Base-by-base conservation (phyloP, 139 green algal genomes). In the Trebouxia sp. region DNA sequence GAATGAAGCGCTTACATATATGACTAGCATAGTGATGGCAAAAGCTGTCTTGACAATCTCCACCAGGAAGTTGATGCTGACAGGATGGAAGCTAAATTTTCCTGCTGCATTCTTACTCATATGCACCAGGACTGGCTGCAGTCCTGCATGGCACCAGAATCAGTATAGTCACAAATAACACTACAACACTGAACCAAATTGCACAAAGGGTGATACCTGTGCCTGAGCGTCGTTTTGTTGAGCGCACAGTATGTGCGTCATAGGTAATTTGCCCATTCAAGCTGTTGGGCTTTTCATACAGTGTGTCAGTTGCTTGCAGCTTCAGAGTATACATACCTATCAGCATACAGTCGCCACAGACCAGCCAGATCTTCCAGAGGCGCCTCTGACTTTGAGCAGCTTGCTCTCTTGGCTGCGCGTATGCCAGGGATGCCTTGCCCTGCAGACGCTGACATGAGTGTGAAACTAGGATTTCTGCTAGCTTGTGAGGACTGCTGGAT, bases 41-140 rank as follows among this genome's bases (percentile, higher is more conserved):
- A 98, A 99, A 1, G 91, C 32, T 3, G 90, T 90, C 85, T 99
- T 99, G 69, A 76, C 87, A 9, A 95, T 20, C 86, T 99, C 96
- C 4, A 92, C 91, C 70, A 99, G 81, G 32, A 99, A 86, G 88
- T 99, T 99, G 47, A 99, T 92, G 41, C 79, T 90, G 6, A 99
- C 82, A 6, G 96, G 96, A 65, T 93, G 92, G 88, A 96, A 99
- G 9, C 87, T 88, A 82, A 96, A 99, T 65, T 89, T 92, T 39
- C 95, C 96, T 0, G 89, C 39, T 12, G 83, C 82, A 75, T 95
- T 92, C 83, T 99, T 98, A 6, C 88, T 93, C 85, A 98, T 86
- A 82, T 98, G 96, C 76, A 99, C 96, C 69, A 99, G 90, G 65
- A 99, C 95, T 10, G 95, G 95, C 80, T 97, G 92, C 70, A 98